Percentiles rank a stretch among this genome's conserved stretches.
These are phyloP conservation scores for Hirschfeldia incana DNA, from an alignment of 345 rosid genomes.

Conservation along the genomic window DNA sequence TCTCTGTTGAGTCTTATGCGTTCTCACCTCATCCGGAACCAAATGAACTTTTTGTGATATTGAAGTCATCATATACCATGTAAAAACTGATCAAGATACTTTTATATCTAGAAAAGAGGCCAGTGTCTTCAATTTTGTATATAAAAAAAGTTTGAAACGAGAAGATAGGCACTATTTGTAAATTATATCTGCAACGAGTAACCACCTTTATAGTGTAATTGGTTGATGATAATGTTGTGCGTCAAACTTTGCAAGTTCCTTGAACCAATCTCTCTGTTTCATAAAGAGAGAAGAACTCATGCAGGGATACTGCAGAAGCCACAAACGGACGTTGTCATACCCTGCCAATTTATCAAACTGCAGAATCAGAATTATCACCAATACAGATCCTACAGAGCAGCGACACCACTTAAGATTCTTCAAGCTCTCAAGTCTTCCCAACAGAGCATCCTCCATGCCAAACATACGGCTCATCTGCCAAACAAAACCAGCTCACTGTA, in stretches of 20 bases:
- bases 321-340: conserved; percentile 91
- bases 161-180: conserved; percentile 1
- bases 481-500: conserved; percentile 47
- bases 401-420: conserved; percentile 61
- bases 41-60: conserved; percentile 88
- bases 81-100: conserved; percentile 96
- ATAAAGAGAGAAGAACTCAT: conserved; percentile 89
- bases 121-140: neutral
- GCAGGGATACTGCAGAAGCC: conserved; percentile 72
- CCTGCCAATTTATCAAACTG: conserved; percentile 49
- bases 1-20: neutral
- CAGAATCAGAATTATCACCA: neutral
- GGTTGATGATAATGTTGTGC: conserved; percentile 93
- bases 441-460: conserved; percentile 82
- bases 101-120: conserved; percentile 56
- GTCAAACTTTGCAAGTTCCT: conserved; percentile 98
- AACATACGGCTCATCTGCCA: conserved; percentile 83
- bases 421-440: conserved; percentile 98
- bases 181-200: neutral
- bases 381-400: neutral
- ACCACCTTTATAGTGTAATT: conserved; percentile 84
- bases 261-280: conserved; percentile 97
- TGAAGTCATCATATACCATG: conserved; percentile 93
- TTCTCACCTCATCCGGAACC: conserved; percentile 87
- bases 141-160: neutral